phyloP scores from a whole-genome alignment of 2,329 filamentous ascomycete species.

The Hawksworthiomyces lignivorus region DNA sequence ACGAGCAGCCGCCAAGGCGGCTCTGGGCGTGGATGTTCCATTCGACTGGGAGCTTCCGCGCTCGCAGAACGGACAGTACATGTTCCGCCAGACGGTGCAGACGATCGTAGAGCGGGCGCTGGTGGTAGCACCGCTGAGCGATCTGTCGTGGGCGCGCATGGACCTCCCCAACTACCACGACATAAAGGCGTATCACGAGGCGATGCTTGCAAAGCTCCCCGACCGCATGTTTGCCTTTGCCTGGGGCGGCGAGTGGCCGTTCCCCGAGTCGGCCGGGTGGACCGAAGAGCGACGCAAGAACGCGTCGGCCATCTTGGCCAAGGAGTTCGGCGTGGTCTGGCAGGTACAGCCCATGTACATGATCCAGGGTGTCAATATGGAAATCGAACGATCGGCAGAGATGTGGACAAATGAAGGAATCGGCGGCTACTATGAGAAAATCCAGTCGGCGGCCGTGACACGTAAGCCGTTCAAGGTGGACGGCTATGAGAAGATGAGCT shows the following conservation, averaged over 20 bases:
- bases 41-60: constrained; percentile 15
- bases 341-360: constrained; percentile 34
- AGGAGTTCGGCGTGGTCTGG: constrained; percentile 29
- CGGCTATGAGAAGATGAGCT: constrained; percentile 7
- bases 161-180: constrained; percentile 23
- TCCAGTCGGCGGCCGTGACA: constrained; percentile 6
- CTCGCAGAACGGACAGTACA: constrained; percentile 12
- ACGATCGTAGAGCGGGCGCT: constrained; percentile 13
- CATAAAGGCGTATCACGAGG: constrained; percentile 21
- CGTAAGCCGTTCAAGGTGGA: constrained; percentile 4
- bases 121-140: constrained; percentile 7
- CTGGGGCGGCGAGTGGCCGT: constrained; percentile 27
- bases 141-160: constrained; percentile 14
- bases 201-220: constrained; percentile 13
- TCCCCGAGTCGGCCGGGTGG: constrained; percentile 16
- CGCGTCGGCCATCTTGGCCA: constrained; percentile 21
- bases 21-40: constrained; percentile 7
- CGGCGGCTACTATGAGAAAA: constrained; percentile 25
- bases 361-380: constrained; percentile 26
- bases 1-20: neutral
- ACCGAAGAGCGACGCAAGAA: neutral
- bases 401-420: constrained; percentile 28
- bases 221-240: constrained; percentile 31
- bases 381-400: constrained; percentile 25
- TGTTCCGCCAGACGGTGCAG: constrained; percentile 12